Percentiles rank a stretch among this genome's conserved stretches.
These are phyloP conservation scores for Pleurotus salmoneostramineus DNA, from an alignment of 768 basidiomycete species.

Conservation along the genomic window DNA sequence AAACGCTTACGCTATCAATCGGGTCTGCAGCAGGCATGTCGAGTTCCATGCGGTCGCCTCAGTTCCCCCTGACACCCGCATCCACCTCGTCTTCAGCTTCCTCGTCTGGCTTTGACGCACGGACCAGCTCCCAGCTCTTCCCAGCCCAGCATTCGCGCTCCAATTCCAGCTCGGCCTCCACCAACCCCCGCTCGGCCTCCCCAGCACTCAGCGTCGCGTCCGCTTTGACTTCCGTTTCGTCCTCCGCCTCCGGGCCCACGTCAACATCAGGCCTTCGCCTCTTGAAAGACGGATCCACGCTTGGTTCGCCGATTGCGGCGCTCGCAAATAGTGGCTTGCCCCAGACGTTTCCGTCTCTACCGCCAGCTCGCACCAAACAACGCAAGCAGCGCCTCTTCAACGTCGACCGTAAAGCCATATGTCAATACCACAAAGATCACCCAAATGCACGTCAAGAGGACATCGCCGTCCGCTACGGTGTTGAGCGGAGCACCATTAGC, in stretches of 20 bases:
- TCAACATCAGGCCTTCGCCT: slow-evolving; percentile 13
- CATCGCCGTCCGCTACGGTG: slow-evolving; percentile 69
- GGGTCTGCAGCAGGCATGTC: slow-evolving; percentile 16
- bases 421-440: slow-evolving; percentile 57
- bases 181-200: slow-evolving; percentile 50
- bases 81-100: slow-evolving; percentile 42
- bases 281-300: not conserved
- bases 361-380: slow-evolving; percentile 40
- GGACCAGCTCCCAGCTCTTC: slow-evolving; percentile 17
- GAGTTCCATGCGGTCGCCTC: slow-evolving; percentile 30
- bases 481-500: slow-evolving; percentile 91
- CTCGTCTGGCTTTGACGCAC: slow-evolving; percentile 24
- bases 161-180: slow-evolving; percentile 19
- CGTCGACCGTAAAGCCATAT: slow-evolving; percentile 72
- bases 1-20: slow-evolving; percentile 26
- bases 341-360: slow-evolving; percentile 12
- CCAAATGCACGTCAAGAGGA: slow-evolving; percentile 79
- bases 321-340: not conserved
- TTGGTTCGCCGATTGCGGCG: not conserved
- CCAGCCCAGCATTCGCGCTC: slow-evolving; percentile 40
- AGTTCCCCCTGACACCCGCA: slow-evolving; percentile 42
- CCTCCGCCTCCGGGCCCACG: slow-evolving; percentile 19
- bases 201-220: slow-evolving; percentile 59
- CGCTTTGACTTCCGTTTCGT: slow-evolving; percentile 49
- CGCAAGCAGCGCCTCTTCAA: slow-evolving; percentile 74